These are phyloP conservation scores for Serendipita vermifera DNA, from an alignment of 768 basidiomycete species.

Conservation along the genomic window DNA sequence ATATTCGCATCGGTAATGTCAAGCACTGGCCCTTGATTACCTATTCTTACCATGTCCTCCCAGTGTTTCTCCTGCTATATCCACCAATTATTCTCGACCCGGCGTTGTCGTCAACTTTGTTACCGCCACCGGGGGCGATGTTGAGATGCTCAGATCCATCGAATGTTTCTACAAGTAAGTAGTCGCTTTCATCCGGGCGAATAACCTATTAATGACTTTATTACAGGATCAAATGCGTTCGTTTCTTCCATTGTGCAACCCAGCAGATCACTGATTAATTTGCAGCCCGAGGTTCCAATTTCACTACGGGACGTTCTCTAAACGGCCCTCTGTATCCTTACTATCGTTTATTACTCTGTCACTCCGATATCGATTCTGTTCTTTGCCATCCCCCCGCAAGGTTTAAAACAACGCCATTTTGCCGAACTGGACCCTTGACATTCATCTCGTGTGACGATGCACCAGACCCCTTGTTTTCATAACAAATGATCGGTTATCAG, in stretches of 20 bases:
- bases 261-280: conserved; percentile 8
- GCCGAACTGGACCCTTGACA: conserved; percentile 29
- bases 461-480: not conserved
- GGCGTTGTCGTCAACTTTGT: conserved; percentile 95
- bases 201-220: not conserved
- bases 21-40: conserved; percentile 16
- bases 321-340: conserved; percentile 22
- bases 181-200: not conserved
- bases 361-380: no score
- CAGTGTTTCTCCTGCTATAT: conserved; percentile 77
- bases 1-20: conserved; percentile 92
- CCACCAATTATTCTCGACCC: conserved; percentile 69
- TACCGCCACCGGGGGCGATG: conserved; percentile 93
- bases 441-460: conserved; percentile 23
- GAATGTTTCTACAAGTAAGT: conserved; percentile 95
- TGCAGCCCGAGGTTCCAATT: conserved; percentile 86
- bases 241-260: conserved; percentile 21
- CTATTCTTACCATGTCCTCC: conserved; percentile 9
- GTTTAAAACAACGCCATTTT: no score
- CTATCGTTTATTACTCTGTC: no score
- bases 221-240: conserved; percentile 75
- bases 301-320: conserved; percentile 81
- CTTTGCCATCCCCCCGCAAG: no score
- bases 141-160: conserved; percentile 96
- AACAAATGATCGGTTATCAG: not conserved